Conservation (phyloP, 139 green algal species). For the Chlorella sp. region DNA sequence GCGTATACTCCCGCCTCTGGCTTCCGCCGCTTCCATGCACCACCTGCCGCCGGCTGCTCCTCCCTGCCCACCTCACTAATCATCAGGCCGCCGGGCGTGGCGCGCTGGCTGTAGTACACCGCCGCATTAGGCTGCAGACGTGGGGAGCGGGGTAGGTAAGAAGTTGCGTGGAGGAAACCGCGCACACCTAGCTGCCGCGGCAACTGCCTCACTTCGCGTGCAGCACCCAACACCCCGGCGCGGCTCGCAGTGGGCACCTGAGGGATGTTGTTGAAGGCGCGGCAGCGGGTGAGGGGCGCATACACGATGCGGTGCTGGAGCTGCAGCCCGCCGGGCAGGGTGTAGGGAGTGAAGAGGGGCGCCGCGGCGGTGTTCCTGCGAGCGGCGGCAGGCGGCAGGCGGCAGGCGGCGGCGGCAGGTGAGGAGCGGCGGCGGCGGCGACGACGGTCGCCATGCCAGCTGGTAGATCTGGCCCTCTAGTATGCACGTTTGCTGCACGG, state of each 20-base stretch:
- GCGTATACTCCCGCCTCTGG: no score
- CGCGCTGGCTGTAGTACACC: conserved; percentile 69
- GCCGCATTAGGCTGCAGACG: background rate
- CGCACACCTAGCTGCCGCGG: no score
- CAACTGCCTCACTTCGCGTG: no score
- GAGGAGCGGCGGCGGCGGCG: no score
- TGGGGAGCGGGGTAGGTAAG: background rate
- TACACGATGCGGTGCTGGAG: conserved; percentile 76
- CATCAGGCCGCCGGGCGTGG: conserved; percentile 65
- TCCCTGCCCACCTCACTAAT: conserved; percentile 64
- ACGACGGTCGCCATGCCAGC: no score
- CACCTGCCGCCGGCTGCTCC: no score
- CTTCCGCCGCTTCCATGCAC: no score
- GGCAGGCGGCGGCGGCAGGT: no score
- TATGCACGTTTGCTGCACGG: no score
- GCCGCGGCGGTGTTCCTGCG: background rate
- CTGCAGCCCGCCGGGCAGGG: conserved; percentile 55
- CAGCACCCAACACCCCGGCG: background rate
- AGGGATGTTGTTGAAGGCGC: conserved; percentile 57
- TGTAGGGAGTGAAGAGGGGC: conserved; percentile 46
- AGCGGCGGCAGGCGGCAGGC: no score
- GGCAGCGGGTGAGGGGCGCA: conserved; percentile 78
- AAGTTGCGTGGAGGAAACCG: no score
- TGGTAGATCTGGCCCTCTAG: no score
- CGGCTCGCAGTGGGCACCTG: background rate